Conservation (phyloP, 371 early-diverging fungal species). For the Chytridiales sp. region DNA sequence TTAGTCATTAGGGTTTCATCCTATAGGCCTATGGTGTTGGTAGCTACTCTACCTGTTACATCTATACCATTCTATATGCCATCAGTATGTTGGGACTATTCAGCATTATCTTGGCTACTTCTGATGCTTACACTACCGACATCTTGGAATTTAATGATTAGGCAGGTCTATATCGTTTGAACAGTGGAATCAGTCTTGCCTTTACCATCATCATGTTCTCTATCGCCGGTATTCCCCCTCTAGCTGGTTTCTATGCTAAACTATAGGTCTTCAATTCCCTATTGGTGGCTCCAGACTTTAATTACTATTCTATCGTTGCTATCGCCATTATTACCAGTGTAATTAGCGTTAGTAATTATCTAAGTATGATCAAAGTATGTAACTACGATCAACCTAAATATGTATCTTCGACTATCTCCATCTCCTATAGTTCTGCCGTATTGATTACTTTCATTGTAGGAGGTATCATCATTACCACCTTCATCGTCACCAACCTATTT, state of each 20-base stretch:
- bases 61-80: constrained; percentile 38
- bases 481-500: too few relatives aligned
- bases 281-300: constrained; percentile 6
- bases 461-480: constrained; percentile 1
- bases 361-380: constrained; percentile 23
- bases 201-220: constrained; percentile 28
- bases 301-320: constrained; percentile 21
- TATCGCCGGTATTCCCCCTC: constrained; percentile 32
- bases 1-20: constrained; percentile 40
- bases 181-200: constrained; percentile 26
- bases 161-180: constrained; percentile 26
- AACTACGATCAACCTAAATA: constrained; percentile 21
- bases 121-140: constrained; percentile 38
- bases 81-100: constrained; percentile 46
- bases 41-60: constrained; percentile 33
- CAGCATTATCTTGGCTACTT: constrained; percentile 42
- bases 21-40: constrained; percentile 29
- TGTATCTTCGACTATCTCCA: neutral
- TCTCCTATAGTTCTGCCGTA: constrained; percentile 5
- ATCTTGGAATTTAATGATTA: constrained; percentile 15
- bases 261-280: constrained; percentile 20
- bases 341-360: constrained; percentile 28
- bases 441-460: constrained; percentile 5
- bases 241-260: constrained; percentile 32
- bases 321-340: constrained; percentile 23